A percentile compares a stretch with the other conserved stretches of the same genome.
These are phyloP conservation scores for Pestalotiopsis fici DNA, from an alignment of 2,329 filamentous ascomycete species.

Conservation along the genomic window DNA sequence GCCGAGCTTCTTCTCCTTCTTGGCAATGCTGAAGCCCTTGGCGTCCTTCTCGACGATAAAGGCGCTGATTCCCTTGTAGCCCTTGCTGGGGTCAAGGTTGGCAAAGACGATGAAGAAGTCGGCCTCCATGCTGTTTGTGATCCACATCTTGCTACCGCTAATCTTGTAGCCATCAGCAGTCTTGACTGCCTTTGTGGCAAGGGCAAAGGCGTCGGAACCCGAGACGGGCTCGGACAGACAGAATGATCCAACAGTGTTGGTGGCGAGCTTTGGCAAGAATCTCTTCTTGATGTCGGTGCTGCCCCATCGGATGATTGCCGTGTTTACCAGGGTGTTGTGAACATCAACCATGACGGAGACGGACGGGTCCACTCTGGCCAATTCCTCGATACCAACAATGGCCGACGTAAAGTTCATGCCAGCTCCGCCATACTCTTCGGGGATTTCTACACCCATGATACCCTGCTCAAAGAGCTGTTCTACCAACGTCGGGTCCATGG, in stretches of 20 bases:
- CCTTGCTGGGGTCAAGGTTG: conserved; percentile 88
- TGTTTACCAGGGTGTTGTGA: conserved; percentile 98
- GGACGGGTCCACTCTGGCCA: conserved; percentile 90
- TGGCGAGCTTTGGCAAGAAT: conserved; percentile 88
- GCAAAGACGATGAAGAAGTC: conserved; percentile 97
- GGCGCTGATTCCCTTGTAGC: conserved; percentile 95
- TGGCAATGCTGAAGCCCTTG: conserved; percentile 89
- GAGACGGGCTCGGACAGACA: conserved; percentile 91
- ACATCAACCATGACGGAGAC: conserved; percentile 96
- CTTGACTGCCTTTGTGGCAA: conserved; percentile 87
- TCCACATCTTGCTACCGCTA: conserved; percentile 98
- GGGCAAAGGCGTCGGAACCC: conserved; percentile 92
- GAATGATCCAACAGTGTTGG: conserved; percentile 87
- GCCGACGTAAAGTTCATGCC: conserved; percentile 99
- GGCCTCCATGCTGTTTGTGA: conserved; percentile 95
- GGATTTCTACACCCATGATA: conserved; percentile 95
- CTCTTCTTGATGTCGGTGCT: conserved; percentile 77
- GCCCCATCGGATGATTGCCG: conserved; percentile 83
- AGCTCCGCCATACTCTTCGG: conserved; percentile 92
- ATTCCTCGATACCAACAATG: conserved; percentile 95
- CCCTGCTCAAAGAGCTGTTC: conserved; percentile 97
- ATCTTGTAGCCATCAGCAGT: conserved; percentile 83
- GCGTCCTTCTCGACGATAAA: conserved; percentile 92
- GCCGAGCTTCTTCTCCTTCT: conserved; percentile 99
- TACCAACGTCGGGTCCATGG: conserved; percentile 85